A percentile compares a stretch with the other conserved stretches of the same genome.
Conservation (phyloP, 1,139 yeast species). For the Geotrichum klebahnii region DNA sequence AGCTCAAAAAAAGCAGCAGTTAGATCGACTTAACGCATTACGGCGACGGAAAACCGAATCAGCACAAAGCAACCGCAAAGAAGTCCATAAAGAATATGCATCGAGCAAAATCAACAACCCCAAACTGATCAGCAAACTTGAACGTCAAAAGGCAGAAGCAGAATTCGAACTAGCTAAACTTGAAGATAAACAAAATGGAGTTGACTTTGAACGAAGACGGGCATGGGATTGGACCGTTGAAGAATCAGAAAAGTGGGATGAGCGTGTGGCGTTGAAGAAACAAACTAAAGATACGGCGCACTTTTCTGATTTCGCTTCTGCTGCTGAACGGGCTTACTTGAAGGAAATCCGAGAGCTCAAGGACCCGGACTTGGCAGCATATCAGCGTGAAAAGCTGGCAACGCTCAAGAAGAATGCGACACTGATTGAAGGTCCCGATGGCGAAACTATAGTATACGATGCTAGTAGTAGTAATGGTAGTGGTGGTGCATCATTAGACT, state of each 20-base stretch:
- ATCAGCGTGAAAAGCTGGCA: conserved; percentile 40
- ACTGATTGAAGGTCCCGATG: conserved; percentile 29
- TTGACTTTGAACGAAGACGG: conserved; percentile 44
- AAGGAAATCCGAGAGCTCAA: conserved; percentile 45
- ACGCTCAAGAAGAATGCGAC: conserved; percentile 26
- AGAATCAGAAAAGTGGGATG: conserved; percentile 66
- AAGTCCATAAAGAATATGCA: conserved; percentile 43
- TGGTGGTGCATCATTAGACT: conserved; percentile 25
- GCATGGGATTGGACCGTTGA: conserved; percentile 63
- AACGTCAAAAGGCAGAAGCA: conserved; percentile 39
- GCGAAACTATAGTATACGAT: conserved; percentile 29
- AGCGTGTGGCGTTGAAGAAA: conserved; percentile 38
- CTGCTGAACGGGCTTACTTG: conserved; percentile 55
- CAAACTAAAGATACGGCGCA: conserved; percentile 27
- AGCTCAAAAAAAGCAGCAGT: conserved; percentile 13
- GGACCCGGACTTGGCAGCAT: conserved; percentile 47
- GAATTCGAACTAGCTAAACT: conserved; percentile 43
- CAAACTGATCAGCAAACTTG: conserved; percentile 35
- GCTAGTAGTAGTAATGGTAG: conserved; percentile 27
- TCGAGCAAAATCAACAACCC: conserved; percentile 38
- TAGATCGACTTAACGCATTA: conserved; percentile 15
- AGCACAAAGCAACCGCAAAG: conserved; percentile 41
- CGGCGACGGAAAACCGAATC: conserved; percentile 31
- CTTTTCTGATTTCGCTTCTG: conserved; percentile 46
- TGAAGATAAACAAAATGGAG: conserved; percentile 42